Percentiles rank a stretch among this genome's conserved stretches.
Conservation (phyloP, 2,329 filamentous ascomycete genomes). For the Fusarium pseudocircinatum region DNA sequence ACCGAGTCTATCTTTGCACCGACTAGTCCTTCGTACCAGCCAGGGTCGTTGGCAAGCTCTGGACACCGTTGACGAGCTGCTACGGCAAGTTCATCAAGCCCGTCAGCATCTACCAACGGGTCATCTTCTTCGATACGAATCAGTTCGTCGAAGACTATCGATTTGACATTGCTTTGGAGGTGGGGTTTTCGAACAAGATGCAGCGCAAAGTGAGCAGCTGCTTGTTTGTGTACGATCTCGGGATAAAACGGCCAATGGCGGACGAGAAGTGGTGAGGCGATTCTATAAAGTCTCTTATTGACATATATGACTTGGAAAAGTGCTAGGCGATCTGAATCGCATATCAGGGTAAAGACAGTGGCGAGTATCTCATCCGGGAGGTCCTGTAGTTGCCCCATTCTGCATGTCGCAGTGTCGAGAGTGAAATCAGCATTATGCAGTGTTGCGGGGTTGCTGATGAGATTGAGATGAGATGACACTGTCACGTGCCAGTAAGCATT, state of each 20-base stretch:
- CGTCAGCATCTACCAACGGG: not conserved
- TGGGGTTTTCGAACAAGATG: not conserved
- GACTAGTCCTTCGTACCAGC: not conserved
- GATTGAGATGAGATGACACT: not conserved
- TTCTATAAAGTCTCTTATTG: not conserved
- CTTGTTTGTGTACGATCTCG: rapidly evolving
- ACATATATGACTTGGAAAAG: not conserved
- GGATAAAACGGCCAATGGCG: not conserved
- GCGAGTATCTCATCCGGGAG: not conserved
- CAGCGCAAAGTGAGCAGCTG: not conserved
- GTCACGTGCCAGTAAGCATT: not conserved
- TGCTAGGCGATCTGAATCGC: not conserved
- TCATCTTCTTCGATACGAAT: not conserved
- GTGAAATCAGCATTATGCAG: not conserved
- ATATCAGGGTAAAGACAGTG: rapidly evolving
- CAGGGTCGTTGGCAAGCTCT: not conserved
- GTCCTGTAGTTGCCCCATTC: not conserved
- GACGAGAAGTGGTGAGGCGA: not conserved
- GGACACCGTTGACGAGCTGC: not conserved
- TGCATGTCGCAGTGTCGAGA: not conserved
- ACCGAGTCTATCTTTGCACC: too few species aligned
- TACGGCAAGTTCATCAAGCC: not conserved
- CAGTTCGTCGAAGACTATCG: not conserved
- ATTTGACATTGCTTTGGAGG: not conserved
- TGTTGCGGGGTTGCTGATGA: not conserved